A percentile compares a stretch with the other conserved stretches of the same genome.
Evolutionary conservation across 345 rosid genomes (phyloP).

Genomic region (Psidium friedrichsthalianum): DNA sequence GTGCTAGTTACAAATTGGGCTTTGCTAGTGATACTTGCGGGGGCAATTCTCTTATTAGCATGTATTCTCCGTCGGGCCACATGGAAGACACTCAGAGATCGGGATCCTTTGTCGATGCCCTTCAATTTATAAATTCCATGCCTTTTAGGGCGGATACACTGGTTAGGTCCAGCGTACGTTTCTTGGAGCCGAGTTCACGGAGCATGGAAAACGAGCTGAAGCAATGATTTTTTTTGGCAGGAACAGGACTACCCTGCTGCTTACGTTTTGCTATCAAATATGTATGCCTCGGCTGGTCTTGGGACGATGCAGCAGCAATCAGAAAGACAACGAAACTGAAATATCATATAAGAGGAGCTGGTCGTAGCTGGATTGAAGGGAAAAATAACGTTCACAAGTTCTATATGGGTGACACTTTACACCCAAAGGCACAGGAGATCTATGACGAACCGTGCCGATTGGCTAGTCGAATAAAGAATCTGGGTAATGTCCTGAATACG

Average conservation of each 20-base stretch:
- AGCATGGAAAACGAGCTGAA: neutral
- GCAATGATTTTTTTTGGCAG: neutral
- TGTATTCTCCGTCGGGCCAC: no score
- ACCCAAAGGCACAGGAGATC: neutral
- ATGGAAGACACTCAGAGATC: no score
- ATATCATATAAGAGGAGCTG: neutral
- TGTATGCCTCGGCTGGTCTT: neutral
- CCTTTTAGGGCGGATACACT: no score
- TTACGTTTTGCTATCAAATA: neutral
- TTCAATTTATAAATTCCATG: no score
- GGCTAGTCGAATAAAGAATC: neutral
- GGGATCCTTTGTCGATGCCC: no score
- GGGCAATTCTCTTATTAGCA: no score
- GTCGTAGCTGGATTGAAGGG: neutral
- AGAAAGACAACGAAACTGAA: neutral
- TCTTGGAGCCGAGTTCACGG: neutral
- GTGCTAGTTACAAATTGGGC: no score
- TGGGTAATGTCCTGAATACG: neutral
- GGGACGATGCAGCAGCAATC: neutral
- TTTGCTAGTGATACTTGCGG: no score
- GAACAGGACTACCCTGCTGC: neutral
- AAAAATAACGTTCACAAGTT: neutral
- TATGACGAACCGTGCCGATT: neutral
- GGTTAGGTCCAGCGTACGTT: neutral
- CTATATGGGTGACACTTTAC: neutral